Evolutionary conservation across 2,329 filamentous ascomycete species (phyloP).

Genomic region (Camillea tinctor): DNA sequence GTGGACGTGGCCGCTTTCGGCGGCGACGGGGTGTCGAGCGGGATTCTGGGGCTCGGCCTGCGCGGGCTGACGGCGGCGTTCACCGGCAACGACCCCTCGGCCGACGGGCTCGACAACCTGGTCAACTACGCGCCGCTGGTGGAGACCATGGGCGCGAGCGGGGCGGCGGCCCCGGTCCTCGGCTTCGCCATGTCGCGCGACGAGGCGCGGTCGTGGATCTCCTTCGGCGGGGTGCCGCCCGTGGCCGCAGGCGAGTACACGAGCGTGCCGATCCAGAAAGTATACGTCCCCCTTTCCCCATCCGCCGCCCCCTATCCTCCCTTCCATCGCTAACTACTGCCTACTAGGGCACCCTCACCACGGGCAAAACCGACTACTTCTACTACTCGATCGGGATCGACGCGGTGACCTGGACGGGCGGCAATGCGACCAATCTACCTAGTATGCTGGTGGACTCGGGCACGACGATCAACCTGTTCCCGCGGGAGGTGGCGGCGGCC

Average conservation of each 20-base stretch:
- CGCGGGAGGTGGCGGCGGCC: slow-evolving; percentile 25
- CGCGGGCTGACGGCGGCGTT: slow-evolving; percentile 30
- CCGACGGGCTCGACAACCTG: slow-evolving; percentile 21
- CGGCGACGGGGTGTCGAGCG: slow-evolving; percentile 33
- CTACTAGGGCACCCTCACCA: slow-evolving; percentile 3
- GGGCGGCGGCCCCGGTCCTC: slow-evolving; percentile 25
- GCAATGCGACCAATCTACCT: slow-evolving; percentile 18
- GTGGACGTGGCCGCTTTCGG: slow-evolving; percentile 29
- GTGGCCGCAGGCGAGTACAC: slow-evolving; percentile 29
- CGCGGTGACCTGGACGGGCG: slow-evolving; percentile 4
- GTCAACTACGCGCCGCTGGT: slow-evolving; percentile 30
- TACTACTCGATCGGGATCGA: slow-evolving; percentile 30
- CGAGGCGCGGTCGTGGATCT: slow-evolving; percentile 30
- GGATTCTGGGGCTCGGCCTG: slow-evolving; percentile 34
- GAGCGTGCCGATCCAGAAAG: slow-evolving; percentile 28
- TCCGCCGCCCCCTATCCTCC: neutral
- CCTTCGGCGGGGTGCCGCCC: slow-evolving; percentile 34
- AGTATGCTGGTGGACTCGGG: slow-evolving; percentile 34
- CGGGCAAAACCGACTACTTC: slow-evolving; percentile 27
- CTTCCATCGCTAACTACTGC: neutral
- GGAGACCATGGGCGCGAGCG: slow-evolving; percentile 25
- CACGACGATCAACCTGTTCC: slow-evolving; percentile 33
- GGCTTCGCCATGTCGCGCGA: slow-evolving; percentile 35
- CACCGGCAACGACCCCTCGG: slow-evolving; percentile 17
- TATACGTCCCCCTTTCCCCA: slow-evolving; percentile 1